Percentiles rank a stretch among this genome's conserved stretches.
Evolutionary conservation across 2,329 filamentous ascomycete species (phyloP).

Genomic region (Cladophialophora immunda): DNA sequence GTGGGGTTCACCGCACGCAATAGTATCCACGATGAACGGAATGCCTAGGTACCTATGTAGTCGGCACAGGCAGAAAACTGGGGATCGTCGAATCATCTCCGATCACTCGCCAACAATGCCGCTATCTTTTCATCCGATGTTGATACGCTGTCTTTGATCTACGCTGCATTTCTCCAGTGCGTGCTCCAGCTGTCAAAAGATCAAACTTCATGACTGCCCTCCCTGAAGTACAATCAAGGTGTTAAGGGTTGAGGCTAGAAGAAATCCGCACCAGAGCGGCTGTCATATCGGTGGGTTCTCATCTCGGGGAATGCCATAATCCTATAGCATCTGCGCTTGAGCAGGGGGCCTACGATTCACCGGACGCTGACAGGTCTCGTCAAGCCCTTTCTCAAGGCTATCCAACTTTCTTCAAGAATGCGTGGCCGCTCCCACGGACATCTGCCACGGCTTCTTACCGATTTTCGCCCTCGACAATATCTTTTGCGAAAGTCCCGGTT

Average conservation of each 20-base stretch:
- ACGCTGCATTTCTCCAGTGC: not conserved
- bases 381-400: slow-evolving; percentile 1
- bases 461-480: not conserved
- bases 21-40: not conserved
- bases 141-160: not conserved
- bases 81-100: not conserved
- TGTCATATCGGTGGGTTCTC: not conserved
- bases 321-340: not conserved
- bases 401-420: not conserved
- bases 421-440: not conserved
- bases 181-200: not conserved
- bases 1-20: not conserved
- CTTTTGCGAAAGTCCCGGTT: not conserved
- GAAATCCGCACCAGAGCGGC: not conserved
- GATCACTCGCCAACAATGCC: not conserved
- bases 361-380: not conserved
- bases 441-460: slow-evolving; percentile 1
- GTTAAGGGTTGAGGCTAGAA: not conserved
- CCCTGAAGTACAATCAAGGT: not conserved
- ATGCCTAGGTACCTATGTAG: not conserved
- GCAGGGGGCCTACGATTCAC: not conserved
- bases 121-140: not conserved
- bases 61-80: slow-evolving; percentile 1
- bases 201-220: not conserved
- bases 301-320: not conserved